Percentiles rank a stretch among this genome's conserved stretches.
These are phyloP conservation scores for Lathyrus aphaca DNA, from an alignment of 306 rosid species.

Conservation along the genomic window DNA sequence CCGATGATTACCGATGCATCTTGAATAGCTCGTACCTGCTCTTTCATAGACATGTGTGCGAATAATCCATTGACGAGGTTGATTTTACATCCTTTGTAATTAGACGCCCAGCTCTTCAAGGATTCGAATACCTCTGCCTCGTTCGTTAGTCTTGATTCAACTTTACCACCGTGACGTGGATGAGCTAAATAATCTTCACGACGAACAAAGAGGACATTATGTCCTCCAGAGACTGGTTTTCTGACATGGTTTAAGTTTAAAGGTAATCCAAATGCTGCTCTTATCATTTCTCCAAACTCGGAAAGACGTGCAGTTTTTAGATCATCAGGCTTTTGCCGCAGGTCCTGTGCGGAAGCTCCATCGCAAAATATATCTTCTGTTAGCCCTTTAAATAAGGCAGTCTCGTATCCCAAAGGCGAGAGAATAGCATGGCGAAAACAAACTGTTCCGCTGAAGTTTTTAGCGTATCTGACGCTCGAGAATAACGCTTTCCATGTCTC, in stretches of 20 bases:
- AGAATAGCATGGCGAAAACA: conserved; percentile 88
- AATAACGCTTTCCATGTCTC: conserved; percentile 91
- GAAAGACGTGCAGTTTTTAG: conserved; percentile 80
- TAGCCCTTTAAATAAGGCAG: conserved; percentile 82
- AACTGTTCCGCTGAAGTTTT: conserved; percentile 77
- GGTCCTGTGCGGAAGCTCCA: conserved; percentile 71
- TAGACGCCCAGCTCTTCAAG: conserved; percentile 65
- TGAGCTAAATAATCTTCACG: conserved; percentile 96
- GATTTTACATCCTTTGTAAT: conserved; percentile 63
- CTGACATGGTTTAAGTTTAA: conserved; percentile 50
- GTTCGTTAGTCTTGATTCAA: conserved; percentile 80
- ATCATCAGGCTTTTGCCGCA: conserved; percentile 72
- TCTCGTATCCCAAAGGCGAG: conserved; percentile 92
- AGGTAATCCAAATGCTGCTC: conserved; percentile 74
- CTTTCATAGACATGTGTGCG: conserved; percentile 97
- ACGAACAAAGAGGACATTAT: conserved; percentile 83
- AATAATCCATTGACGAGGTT: conserved; percentile 90
- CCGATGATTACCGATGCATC: conserved; percentile 92
- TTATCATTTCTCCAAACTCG: conserved; percentile 93
- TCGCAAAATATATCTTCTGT: conserved; percentile 61
- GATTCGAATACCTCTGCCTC: conserved; percentile 77
- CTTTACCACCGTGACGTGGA: conserved; percentile 89
- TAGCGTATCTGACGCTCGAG: conserved; percentile 81
- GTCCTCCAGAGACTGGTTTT: conserved; percentile 52
- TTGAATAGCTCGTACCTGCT: conserved; percentile 88